Evolutionary conservation across 2,329 filamentous ascomycete species (phyloP).

Genomic region (Pseudogymnoascus sp.): DNA sequence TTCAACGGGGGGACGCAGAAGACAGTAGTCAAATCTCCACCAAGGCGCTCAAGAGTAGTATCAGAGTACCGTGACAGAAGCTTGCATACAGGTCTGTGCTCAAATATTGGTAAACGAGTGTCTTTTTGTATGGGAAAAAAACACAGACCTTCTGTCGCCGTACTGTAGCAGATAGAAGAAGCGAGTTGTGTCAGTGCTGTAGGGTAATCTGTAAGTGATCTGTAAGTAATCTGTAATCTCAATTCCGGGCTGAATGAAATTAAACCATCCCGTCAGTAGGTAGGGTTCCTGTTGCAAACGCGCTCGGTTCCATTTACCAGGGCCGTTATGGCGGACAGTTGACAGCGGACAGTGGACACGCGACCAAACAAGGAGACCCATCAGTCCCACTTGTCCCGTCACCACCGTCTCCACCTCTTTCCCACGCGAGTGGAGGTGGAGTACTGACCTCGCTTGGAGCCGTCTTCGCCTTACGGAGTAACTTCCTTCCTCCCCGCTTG

Average conservation of each 20-base stretch:
- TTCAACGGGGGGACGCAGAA: neutral
- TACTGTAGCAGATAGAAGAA: neutral
- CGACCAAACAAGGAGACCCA: too few species aligned
- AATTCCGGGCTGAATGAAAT: neutral
- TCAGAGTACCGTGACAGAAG: too few species aligned
- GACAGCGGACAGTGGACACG: too few species aligned
- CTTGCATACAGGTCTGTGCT: too few species aligned
- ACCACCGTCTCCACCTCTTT: neutral
- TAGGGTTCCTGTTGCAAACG: neutral
- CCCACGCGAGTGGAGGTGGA: neutral
- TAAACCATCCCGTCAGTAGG: neutral
- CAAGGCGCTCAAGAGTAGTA: too few species aligned
- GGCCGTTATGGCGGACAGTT: neutral
- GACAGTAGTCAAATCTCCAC: too few species aligned
- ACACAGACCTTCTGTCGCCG: too few species aligned
- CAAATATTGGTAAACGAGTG: too few species aligned
- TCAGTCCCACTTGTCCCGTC: too few species aligned
- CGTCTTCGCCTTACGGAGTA: neutral
- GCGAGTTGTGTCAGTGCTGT: neutral
- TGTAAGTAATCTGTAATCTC: neutral
- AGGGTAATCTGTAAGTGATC: too few species aligned
- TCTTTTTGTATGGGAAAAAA: too few species aligned
- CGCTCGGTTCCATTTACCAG: neutral
- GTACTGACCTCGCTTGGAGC: neutral
- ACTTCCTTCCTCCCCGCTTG: neutral